These are phyloP conservation scores for Kodamaea laetipori DNA, from an alignment of 805 yeast genomes.

Conservation along the genomic window DNA sequence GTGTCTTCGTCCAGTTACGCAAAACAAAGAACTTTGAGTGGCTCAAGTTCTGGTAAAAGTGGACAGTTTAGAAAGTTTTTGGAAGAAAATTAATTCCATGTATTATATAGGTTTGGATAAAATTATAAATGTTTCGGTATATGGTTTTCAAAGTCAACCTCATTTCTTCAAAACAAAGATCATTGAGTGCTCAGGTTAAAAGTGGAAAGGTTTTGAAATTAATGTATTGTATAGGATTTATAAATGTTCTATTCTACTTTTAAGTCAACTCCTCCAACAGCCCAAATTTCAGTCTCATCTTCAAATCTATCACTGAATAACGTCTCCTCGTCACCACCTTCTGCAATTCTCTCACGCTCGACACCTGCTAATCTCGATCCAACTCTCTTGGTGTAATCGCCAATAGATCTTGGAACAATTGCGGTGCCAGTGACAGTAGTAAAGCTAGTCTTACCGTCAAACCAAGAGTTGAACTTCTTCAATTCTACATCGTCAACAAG, in stretches of 20 bases:
- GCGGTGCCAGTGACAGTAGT: slow-evolving; percentile 47
- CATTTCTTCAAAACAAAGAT: too few relatives aligned
- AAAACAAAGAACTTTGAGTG: slow-evolving; percentile 16
- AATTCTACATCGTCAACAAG: slow-evolving; percentile 67
- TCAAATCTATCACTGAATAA: slow-evolving; percentile 83
- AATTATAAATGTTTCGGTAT: neutral
- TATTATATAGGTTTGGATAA: slow-evolving; percentile 7
- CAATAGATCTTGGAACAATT: slow-evolving; percentile 69
- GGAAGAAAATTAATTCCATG: slow-evolving; percentile 15
- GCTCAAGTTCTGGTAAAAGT: slow-evolving; percentile 22
- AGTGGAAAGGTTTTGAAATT: too few relatives aligned
- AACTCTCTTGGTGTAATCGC: slow-evolving; percentile 88
- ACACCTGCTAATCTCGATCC: slow-evolving; percentile 83
- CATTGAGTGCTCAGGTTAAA: too few relatives aligned
- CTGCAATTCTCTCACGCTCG: slow-evolving; percentile 83
- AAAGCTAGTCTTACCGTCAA: slow-evolving; percentile 43
- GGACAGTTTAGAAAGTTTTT: slow-evolving; percentile 21
- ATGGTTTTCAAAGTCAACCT: too few relatives aligned
- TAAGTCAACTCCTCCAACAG: slow-evolving; percentile 71
- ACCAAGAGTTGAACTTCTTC: slow-evolving; percentile 65
- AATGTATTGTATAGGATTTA: neutral
- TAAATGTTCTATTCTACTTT: slow-evolving; percentile 2
- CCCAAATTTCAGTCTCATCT: slow-evolving; percentile 87
- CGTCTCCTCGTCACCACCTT: slow-evolving; percentile 88
- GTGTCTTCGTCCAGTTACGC: slow-evolving; percentile 4